These are phyloP conservation scores for Butyriboletus appendiculatus DNA, from an alignment of 1,284 basidiomycete genomes.

Conservation along the genomic window DNA sequence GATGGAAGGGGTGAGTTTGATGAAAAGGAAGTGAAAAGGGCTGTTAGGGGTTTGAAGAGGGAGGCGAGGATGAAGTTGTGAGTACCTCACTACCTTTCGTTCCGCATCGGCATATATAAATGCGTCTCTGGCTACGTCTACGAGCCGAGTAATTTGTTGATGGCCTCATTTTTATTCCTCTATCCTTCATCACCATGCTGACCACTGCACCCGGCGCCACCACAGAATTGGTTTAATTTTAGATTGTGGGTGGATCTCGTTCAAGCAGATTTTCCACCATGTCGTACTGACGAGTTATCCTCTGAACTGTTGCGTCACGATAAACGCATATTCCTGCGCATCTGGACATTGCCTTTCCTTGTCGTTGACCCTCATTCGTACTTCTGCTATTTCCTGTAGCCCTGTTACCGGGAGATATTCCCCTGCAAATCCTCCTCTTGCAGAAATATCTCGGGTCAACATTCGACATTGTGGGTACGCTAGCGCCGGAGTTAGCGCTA, in stretches of 20 bases:
- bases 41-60: constrained; percentile 57
- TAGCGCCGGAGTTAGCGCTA: constrained; percentile 68
- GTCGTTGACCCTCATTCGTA: neutral
- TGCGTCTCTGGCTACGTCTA: neutral
- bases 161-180: neutral
- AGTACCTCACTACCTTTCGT: constrained; percentile 34
- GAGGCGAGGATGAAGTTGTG: constrained; percentile 72
- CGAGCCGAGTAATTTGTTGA: neutral
- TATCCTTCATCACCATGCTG: constrained; percentile 7
- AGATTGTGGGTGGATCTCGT: constrained; percentile 44
- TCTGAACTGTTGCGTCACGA: neutral
- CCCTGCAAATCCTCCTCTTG: constrained; percentile 74
- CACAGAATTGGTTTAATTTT: constrained; percentile 59
- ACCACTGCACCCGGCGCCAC: neutral
- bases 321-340: neutral
- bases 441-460: constrained; percentile 81
- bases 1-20: constrained; percentile 49
- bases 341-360: neutral
- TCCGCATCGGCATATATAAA: neutral
- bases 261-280: neutral
- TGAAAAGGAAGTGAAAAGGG: constrained; percentile 66
- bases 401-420: constrained; percentile 76
- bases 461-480: constrained; percentile 76
- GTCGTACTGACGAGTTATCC: constrained; percentile 2
- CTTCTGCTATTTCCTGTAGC: constrained; percentile 37